phyloP scores from a whole-genome alignment of 148 eudicot genomes.

The Pouteria glomerata region DNA sequence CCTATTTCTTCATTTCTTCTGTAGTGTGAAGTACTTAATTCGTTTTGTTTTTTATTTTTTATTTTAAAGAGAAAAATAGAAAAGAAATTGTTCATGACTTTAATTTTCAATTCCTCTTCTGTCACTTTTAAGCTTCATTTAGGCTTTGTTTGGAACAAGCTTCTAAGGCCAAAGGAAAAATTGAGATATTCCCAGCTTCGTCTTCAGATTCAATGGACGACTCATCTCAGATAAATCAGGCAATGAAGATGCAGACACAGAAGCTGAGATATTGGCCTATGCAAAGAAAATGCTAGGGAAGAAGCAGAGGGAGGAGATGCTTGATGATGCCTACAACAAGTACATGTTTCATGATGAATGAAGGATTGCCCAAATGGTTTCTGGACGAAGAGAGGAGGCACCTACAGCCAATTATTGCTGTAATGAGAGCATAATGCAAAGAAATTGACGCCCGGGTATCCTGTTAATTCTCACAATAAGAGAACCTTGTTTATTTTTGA shows the following conservation, averaged over 20 bases:
- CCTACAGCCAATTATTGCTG: slow-evolving; percentile 37
- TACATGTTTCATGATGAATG: slow-evolving; percentile 77
- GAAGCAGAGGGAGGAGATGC: slow-evolving; percentile 58
- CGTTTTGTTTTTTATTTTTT: too few species aligned
- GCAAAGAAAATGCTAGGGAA: slow-evolving; percentile 85
- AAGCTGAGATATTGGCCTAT: slow-evolving; percentile 68
- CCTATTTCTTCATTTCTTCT: too few species aligned
- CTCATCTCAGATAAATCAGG: slow-evolving; percentile 79
- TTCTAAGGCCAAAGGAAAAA: too few species aligned
- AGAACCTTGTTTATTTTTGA: too few species aligned
- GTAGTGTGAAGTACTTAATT: too few species aligned
- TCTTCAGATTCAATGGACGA: slow-evolving; percentile 71
- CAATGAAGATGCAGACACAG: slow-evolving; percentile 47
- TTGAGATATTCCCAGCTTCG: slow-evolving; percentile 88
- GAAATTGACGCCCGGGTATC: slow-evolving; percentile 83
- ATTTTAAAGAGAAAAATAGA: too few species aligned
- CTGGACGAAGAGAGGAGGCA: slow-evolving; percentile 63
- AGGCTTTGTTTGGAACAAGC: too few species aligned
- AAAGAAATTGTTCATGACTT: too few species aligned
- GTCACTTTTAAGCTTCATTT: too few species aligned
- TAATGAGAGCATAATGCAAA: slow-evolving; percentile 66
- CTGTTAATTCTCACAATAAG: too few species aligned
- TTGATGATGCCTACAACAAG: slow-evolving; percentile 83
- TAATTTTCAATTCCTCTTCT: too few species aligned
- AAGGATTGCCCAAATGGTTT: slow-evolving; percentile 74